Evolutionary conservation across 2,329 filamentous ascomycete genomes (phyloP), one percentile per base, ranked within the genome.

Genomic region (Colletotrichum spaethianum): DNA sequence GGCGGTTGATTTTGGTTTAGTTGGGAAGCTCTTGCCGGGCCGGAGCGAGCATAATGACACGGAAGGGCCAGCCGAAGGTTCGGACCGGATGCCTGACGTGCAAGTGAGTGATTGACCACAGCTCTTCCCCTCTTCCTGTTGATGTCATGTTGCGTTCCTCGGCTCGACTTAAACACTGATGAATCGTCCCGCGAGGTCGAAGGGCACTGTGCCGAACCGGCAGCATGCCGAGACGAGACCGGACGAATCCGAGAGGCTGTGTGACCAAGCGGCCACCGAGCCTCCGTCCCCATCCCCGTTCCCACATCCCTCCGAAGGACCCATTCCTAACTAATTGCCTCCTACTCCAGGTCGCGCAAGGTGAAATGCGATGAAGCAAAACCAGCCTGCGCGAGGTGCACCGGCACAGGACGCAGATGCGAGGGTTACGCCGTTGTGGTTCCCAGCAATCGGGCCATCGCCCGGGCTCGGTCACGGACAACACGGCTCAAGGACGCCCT

Each of bases 361-460:
- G 84, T 90, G 46, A 90, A 90, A 77, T 90, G 88, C 77, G 88
- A 89, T 72, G 88, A 90, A 78, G 80, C 79, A 18, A 88, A 87
- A 69, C 88, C 88, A 1, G 80, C 78, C 48, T 91, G 89, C 75
- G 78, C 83, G 40, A 84, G 86, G 67, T 90, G 89, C 76, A 84
- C 83, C 36, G 86, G 84, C 70, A 89, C 88, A 3, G 87, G 88
- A 16, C 84, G 88, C 63, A 85, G 83, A 74, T 90, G 88, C 76
- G 88, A 90, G 75, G 89, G 89, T 69, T 90, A 91, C 67, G 28
- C 53, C 56, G 69, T 72, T 59, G 69, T 72, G 26, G n/a, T 50
- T 71, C 69, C 69, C 44, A 72, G 69, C 60, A 72, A 72, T 28
- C 65, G 69, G 18, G 69, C 69, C 23, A 61, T 72, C 7, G 69